Base-by-base conservation (phyloP, 371 early-diverging fungal genomes). In the Mucor velutinosus region DNA sequence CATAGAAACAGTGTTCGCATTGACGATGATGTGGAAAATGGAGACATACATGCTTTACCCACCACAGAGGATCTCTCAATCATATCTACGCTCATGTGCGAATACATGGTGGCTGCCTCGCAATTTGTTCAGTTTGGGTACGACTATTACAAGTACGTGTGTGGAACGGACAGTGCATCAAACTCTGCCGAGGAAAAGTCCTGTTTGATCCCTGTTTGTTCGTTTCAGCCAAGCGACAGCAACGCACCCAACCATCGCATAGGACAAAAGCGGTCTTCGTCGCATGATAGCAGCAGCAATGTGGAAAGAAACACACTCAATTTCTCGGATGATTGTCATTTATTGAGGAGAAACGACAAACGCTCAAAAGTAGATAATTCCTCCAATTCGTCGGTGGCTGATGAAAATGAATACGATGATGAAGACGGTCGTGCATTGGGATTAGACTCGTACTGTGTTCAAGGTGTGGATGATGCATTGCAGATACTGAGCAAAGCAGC, bases 131-230 rank as follows among this genome's bases (percentile, higher is more conserved):
- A 73, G 15, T 82, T 76, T 60, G 76, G 79, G 11, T 74, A 77
- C 45, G 74, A 77, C 17, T 82, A 82, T 51, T 82, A 82, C 37
- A 67, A 63, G 19, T 77, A 76, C 2, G 78, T 82, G 0, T 82
- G 82, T 65, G 78, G 75, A 14, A 63, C 72, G 12, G 77, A 79
- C 12, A 66, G 69, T 5, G 21, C 45, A 19, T 21, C 57, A 2
- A 61, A 41, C 17, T 32, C 19, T 11, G 32, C 49, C 2, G 72
- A 77, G n/a, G 75, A 77, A 63, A 79, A 77, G 62, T 66, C 76
- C 0, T 82, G 82, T 58, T 60, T 82, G 45, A 82, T 82, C 45
- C 82, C 82, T 14, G 74, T 82, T 33, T 82, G 82, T 49, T 71
- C 79, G 6, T 74, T 81, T 35, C 81, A 75, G 35, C 76, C 80